These are phyloP conservation scores for Fusarium bactridioides DNA, from an alignment of 2,329 filamentous ascomycete genomes.

Conservation along the genomic window DNA sequence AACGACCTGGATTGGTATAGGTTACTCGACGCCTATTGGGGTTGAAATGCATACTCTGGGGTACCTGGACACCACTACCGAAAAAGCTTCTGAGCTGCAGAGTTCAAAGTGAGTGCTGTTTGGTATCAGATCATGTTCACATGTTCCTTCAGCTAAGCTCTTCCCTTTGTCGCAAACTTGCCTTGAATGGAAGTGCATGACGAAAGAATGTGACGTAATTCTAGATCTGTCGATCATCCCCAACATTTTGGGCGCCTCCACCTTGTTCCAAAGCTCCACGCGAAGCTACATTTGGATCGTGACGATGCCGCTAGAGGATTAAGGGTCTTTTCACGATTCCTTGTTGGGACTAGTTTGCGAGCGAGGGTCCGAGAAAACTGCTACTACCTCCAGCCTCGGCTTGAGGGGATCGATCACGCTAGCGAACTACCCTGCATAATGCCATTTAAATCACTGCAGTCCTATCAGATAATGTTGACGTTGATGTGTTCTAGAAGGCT, in stretches of 20 bases:
- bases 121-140: not conserved
- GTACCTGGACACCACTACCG: not conserved
- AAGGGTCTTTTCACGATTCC: not conserved
- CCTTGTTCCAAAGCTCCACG: not conserved
- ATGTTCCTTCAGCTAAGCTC: not conserved
- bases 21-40: not conserved
- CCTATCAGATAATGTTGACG: not conserved
- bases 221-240: not conserved
- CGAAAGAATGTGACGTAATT: not conserved
- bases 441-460: not conserved
- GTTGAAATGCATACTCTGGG: not conserved
- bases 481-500: not conserved
- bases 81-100: not conserved
- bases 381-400: not conserved
- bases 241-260: not conserved
- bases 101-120: not conserved
- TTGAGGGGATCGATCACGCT: not conserved
- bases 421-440: not conserved
- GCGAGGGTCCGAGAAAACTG: not conserved
- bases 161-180: not conserved
- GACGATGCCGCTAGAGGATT: not conserved
- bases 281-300: not conserved
- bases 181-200: not conserved
- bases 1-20: not conserved
- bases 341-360: not conserved